A percentile compares a stretch with the other conserved stretches of the same genome.
phyloP scores from a whole-genome alignment of 1,139 yeast genomes.

The Wickerhamomyces sp. region DNA sequence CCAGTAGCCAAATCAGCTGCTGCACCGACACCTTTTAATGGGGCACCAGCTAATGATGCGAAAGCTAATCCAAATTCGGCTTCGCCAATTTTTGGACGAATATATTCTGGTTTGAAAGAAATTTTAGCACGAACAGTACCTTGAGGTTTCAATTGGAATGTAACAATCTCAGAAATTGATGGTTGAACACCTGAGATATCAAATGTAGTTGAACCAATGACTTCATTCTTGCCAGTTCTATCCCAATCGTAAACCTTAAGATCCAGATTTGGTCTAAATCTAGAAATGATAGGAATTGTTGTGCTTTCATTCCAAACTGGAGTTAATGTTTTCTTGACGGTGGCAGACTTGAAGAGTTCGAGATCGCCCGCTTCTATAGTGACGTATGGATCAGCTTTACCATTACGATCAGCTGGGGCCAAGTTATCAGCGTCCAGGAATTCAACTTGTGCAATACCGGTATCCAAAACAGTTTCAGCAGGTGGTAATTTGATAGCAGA shows the following conservation, averaged over 20 bases:
- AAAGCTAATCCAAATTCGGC: slow-evolving; percentile 40
- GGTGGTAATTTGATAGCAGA: slow-evolving; percentile 48
- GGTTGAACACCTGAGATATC: slow-evolving; percentile 48
- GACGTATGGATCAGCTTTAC: slow-evolving; percentile 70
- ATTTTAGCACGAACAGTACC: slow-evolving; percentile 52
- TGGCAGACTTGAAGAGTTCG: slow-evolving; percentile 51
- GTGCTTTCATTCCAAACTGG: slow-evolving; percentile 67
- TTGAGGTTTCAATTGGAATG: slow-evolving; percentile 51
- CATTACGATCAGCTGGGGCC: slow-evolving; percentile 59
- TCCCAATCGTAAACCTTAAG: slow-evolving; percentile 72
- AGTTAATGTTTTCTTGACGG: slow-evolving; percentile 57
- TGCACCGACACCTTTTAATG: slow-evolving; percentile 44
- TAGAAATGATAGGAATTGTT: slow-evolving; percentile 56
- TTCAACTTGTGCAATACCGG: slow-evolving; percentile 55
- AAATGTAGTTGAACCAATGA: slow-evolving; percentile 47
- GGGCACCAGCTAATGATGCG: slow-evolving; percentile 39
- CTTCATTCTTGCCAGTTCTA: slow-evolving; percentile 61
- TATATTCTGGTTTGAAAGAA: slow-evolving; percentile 59
- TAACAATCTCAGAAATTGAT: slow-evolving; percentile 39
- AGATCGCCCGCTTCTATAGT: slow-evolving; percentile 48
- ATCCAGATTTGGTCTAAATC: slow-evolving; percentile 46
- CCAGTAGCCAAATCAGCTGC: slow-evolving; percentile 34
- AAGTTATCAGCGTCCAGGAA: slow-evolving; percentile 51
- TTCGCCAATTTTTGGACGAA: slow-evolving; percentile 50
- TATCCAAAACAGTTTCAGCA: slow-evolving; percentile 60